Conservation (phyloP, 2,329 filamentous ascomycete genomes). For the Verticillium tricorpus region DNA sequence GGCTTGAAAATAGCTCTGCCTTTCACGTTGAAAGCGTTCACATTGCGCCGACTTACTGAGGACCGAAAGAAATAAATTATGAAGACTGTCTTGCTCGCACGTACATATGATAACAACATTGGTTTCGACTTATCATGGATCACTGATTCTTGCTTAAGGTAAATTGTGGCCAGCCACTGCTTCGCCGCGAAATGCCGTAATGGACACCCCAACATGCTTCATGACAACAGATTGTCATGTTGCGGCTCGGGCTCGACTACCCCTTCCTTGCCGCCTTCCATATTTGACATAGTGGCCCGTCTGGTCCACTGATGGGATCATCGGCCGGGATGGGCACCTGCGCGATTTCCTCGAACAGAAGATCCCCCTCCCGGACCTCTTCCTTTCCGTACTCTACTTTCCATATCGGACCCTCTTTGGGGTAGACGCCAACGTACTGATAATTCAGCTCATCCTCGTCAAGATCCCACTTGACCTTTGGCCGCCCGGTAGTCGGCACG, state of each 20-base stretch:
- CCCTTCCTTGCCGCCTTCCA: conserved; percentile 1
- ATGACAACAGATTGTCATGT: too few relatives aligned
- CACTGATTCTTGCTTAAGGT: too few relatives aligned
- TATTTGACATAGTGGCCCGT: conserved; percentile 4
- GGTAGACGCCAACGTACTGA: conserved; percentile 17
- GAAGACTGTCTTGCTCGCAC: too few relatives aligned
- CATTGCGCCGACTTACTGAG: too few relatives aligned
- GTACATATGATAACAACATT: too few relatives aligned
- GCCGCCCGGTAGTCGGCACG: neutral
- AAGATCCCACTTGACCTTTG: conserved; percentile 8
- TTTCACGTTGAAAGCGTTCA: too few relatives aligned
- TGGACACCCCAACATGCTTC: too few relatives aligned
- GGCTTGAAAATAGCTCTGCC: too few relatives aligned
- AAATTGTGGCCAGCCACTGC: too few relatives aligned
- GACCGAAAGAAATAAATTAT: too few relatives aligned
- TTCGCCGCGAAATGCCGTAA: neutral
- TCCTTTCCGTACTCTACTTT: conserved; percentile 5
- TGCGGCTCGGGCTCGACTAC: neutral
- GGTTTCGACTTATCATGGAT: too few relatives aligned
- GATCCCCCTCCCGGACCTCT: neutral
- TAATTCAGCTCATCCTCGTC: conserved; percentile 10
- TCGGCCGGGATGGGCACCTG: neutral
- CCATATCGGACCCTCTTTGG: conserved; percentile 5
- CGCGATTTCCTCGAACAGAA: conserved; percentile 2
- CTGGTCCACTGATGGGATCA: conserved; percentile 5